Evolutionary conservation across 257 asterid species (phyloP).

Genomic region (Anisodus tanguticus): DNA sequence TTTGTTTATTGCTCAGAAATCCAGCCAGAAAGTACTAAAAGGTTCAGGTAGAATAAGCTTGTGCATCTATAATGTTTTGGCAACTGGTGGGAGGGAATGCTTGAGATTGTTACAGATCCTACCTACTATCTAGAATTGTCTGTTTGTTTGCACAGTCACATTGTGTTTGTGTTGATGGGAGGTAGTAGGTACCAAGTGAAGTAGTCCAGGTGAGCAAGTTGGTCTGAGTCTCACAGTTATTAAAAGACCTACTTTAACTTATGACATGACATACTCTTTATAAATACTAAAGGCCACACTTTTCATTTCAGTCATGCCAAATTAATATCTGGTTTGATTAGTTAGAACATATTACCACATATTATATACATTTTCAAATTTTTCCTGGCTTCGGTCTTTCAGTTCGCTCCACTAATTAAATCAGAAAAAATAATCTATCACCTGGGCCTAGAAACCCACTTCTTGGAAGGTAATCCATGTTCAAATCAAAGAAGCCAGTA

Average conservation of each 20-base stretch:
- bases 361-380: neutral
- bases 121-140: neutral
- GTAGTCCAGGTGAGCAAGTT: neutral
- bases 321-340: neutral
- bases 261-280: neutral
- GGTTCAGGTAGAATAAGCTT: neutral
- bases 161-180: conserved; percentile 16
- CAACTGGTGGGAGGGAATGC: conserved; percentile 21
- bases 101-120: conserved; percentile 16
- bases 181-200: neutral
- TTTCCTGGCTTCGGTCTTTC: neutral
- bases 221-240: neutral
- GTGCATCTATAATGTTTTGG: conserved; percentile 17
- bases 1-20: conserved; percentile 11
- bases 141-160: neutral
- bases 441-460: neutral
- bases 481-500: neutral
- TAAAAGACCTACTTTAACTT: neutral
- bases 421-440: conserved; percentile 20
- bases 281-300: neutral
- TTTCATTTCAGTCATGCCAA: neutral
- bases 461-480: neutral
- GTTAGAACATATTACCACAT: neutral
- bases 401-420: neutral
- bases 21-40: neutral